phyloP scores from a whole-genome alignment of 345 rosid species.

The Arabidopsis arenosa region DNA sequence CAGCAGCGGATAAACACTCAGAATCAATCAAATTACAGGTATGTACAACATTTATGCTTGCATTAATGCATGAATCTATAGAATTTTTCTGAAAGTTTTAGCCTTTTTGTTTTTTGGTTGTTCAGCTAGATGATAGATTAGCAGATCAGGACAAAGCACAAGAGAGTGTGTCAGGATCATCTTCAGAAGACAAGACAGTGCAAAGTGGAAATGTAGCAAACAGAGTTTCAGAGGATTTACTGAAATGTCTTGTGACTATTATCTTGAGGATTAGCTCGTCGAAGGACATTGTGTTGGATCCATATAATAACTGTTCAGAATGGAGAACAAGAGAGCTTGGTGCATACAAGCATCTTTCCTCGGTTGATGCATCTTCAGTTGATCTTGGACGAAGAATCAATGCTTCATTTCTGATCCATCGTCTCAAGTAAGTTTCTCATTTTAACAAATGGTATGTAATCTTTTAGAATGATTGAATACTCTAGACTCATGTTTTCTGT shows the following conservation, averaged over 20 bases:
- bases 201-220: conserved; percentile 61
- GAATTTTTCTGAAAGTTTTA: conserved; percentile 8
- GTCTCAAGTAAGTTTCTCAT: conserved; percentile 64
- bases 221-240: conserved; percentile 74
- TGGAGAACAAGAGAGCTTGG: conserved; percentile 58
- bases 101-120: neutral
- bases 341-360: conserved; percentile 62
- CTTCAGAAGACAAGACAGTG: conserved; percentile 48
- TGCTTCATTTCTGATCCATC: conserved; percentile 67
- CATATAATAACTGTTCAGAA: conserved; percentile 58
- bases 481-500: conserved; percentile 28
- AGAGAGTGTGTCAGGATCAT: conserved; percentile 55
- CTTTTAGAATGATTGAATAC: neutral
- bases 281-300: conserved; percentile 64
- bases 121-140: conserved; percentile 74
- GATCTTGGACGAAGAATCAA: conserved; percentile 63
- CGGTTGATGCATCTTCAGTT: conserved; percentile 61
- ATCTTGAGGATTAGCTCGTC: conserved; percentile 67
- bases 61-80: neutral
- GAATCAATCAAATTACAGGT: conserved; percentile 34
- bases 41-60: neutral
- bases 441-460: neutral
- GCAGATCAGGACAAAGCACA: conserved; percentile 61
- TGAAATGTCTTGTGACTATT: conserved; percentile 66
- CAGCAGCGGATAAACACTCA: conserved; percentile 7